Evolutionary conservation across 2,329 filamentous ascomycete genomes (phyloP).

Genomic region (Ceratocystis colombiana): DNA sequence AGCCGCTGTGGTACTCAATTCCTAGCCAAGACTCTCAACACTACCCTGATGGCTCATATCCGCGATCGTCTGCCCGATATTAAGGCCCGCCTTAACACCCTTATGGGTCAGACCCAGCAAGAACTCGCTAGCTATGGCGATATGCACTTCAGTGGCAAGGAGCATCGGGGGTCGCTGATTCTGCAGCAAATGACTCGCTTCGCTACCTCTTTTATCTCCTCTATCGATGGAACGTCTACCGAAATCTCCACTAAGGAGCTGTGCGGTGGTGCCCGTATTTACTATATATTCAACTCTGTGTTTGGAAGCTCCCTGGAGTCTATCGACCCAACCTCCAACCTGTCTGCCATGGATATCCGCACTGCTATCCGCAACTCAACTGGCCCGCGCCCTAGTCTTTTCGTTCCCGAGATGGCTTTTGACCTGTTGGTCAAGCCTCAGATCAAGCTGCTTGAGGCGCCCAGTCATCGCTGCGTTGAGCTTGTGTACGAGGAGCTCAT

Average conservation of each 20-base stretch:
- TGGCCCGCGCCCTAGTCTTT: constrained; percentile 85
- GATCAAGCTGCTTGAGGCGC: constrained; percentile 91
- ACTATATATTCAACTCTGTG: constrained; percentile 98
- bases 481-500: constrained; percentile 98
- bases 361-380: constrained; percentile 98
- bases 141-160: constrained; percentile 93
- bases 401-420: constrained; percentile 95
- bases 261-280: constrained; percentile 87
- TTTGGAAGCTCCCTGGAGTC: constrained; percentile 94
- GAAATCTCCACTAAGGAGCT: constrained; percentile 98
- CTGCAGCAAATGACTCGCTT: constrained; percentile 97
- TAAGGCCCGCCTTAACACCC: constrained; percentile 90
- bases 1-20: constrained; percentile 88
- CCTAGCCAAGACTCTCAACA: constrained; percentile 87
- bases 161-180: constrained; percentile 89
- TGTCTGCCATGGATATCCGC: constrained; percentile 87
- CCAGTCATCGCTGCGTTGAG: constrained; percentile 92
- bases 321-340: constrained; percentile 90
- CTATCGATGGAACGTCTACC: constrained; percentile 95
- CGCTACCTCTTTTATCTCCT: constrained; percentile 93
- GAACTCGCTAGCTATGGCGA: constrained; percentile 96
- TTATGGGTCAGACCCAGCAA: constrained; percentile 99
- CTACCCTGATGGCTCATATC: constrained; percentile 91
- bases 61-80: constrained; percentile 93
- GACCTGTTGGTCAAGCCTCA: constrained; percentile 96